Evolutionary conservation across 108 stramenopile genomes (phyloP), one percentile per base, ranked within the genome.

Genomic region (Discostella stelligeroides): DNA sequence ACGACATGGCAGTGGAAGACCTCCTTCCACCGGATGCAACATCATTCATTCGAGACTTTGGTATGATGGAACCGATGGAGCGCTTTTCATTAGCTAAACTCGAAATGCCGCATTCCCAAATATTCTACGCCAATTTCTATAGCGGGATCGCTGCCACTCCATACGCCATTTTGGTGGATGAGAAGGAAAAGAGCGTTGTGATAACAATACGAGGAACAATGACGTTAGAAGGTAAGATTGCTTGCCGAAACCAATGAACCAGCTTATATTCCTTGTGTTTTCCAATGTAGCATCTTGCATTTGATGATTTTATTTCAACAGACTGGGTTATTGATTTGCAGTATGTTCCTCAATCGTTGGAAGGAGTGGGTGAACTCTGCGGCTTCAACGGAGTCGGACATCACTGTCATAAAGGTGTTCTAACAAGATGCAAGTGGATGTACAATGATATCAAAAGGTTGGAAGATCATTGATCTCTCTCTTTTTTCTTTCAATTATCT

Each of bases 401-500:
- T 8, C 41, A 38, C 28, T 13, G 23, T 34, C 73, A 67, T 24
- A 29, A 43, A 60, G 66, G 73, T 7, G 67, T 73, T 18, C 41
- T 68, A 25, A 60, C 73, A 17, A 68, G 66, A 15, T 73, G 66
- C 53, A 68, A 73, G 59, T 73, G 66, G 57, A 68, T 73, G 17
- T 68, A 58, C 29, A 73, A 73, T 45, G 73, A 68, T 13, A 14
- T 72, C 1, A 28, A 29, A n/a, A 63, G 53, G 49, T 64, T n/a
- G 50, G 37, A 11, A 45, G n/a, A n/a, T 45, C 43, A 4, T 2
- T 45, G 43, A n/a, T n/a, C n/a, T n/a, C n/a, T n/a, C n/a, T n/a
- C n/a, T n/a, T n/a, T n/a, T n/a, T n/a, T n/a, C n/a, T n/a, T n/a
- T n/a, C n/a, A n/a, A n/a, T n/a, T n/a, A n/a, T n/a, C n/a, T n/a